Percentiles rank a stretch among this genome's conserved stretches.
phyloP scores from a whole-genome alignment of 1,284 basidiomycete species.

The Chalciporus sp. region DNA sequence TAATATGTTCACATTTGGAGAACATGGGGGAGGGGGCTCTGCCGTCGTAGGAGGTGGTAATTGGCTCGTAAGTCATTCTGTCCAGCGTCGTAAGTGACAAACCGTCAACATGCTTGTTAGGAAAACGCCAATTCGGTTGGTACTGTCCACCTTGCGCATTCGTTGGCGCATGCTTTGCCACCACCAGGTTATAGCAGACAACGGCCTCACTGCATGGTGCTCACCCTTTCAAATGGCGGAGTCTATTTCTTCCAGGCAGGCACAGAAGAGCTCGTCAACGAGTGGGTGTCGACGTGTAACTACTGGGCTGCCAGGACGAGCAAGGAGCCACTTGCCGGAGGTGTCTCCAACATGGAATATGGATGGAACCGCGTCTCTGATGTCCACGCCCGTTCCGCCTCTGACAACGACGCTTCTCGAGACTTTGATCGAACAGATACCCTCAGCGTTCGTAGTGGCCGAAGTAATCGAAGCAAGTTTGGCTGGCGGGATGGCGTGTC shows the following conservation, averaged over 20 bases:
- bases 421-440: slow-evolving; percentile 59
- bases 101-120: slow-evolving; percentile 39
- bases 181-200: slow-evolving; percentile 89
- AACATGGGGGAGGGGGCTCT: slow-evolving; percentile 56
- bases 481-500: slow-evolving; percentile 65
- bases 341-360: slow-evolving; percentile 99
- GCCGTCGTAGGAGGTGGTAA: slow-evolving; percentile 90
- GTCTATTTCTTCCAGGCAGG: slow-evolving; percentile 98
- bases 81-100: not conserved
- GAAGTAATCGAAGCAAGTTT: slow-evolving; percentile 68
- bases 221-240: slow-evolving; percentile 85
- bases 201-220: slow-evolving; percentile 93
- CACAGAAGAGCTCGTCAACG: slow-evolving; percentile 94
- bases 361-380: slow-evolving; percentile 88
- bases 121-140: slow-evolving; percentile 87
- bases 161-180: slow-evolving; percentile 85
- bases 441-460: slow-evolving; percentile 69
- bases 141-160: slow-evolving; percentile 82
- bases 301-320: slow-evolving; percentile 96
- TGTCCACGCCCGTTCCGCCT: slow-evolving; percentile 54
- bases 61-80: slow-evolving; percentile 77
- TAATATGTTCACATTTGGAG: slow-evolving; percentile 93
- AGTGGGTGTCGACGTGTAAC: slow-evolving; percentile 99
- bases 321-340: slow-evolving; percentile 92
- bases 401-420: slow-evolving; percentile 55